A percentile compares a stretch with the other conserved stretches of the same genome.
Conservation (phyloP, 345 rosid genomes). For the Salix koriyanagi region DNA sequence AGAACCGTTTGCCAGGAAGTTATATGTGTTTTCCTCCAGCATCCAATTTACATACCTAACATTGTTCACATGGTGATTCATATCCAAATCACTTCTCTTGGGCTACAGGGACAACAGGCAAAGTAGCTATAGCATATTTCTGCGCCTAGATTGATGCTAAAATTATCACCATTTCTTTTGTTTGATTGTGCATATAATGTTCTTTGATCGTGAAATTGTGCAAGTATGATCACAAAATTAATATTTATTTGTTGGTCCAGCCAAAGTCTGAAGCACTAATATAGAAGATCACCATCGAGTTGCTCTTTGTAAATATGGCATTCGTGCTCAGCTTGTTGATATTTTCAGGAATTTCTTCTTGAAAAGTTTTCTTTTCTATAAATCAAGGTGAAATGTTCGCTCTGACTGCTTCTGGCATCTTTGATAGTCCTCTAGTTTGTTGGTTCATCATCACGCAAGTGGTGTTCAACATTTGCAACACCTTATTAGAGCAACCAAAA, state of each 20-base stretch:
- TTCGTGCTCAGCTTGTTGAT: slow-evolving; percentile 45
- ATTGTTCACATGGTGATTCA: slow-evolving; percentile 79
- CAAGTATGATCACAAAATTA: no score
- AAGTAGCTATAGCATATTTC: not conserved
- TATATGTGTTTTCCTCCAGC: slow-evolving; percentile 46
- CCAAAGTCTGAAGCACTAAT: not conserved
- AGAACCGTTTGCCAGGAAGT: not conserved
- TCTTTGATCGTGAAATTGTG: not conserved
- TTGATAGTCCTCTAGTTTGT: slow-evolving; percentile 56
- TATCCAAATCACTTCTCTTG: slow-evolving; percentile 57
- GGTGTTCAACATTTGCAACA: slow-evolving; percentile 27
- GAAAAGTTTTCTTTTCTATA: slow-evolving; percentile 51
- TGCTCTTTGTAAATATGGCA: slow-evolving; percentile 45
- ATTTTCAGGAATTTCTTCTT: slow-evolving; percentile 42
- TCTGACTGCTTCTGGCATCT: slow-evolving; percentile 59
- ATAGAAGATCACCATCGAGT: slow-evolving; percentile 37
- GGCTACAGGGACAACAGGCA: slow-evolving; percentile 30
- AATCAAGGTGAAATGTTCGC: slow-evolving; percentile 63
- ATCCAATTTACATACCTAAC: slow-evolving; percentile 68
- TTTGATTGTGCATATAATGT: not conserved
- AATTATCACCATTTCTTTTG: not conserved
- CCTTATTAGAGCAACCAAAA: not conserved
- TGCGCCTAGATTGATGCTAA: not conserved
- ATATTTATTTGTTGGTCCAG: no score
- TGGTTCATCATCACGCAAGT: slow-evolving; percentile 71